These are phyloP conservation scores for Rhizopus delemar DNA, from an alignment of 371 early-diverging fungal species.

Conservation along the genomic window DNA sequence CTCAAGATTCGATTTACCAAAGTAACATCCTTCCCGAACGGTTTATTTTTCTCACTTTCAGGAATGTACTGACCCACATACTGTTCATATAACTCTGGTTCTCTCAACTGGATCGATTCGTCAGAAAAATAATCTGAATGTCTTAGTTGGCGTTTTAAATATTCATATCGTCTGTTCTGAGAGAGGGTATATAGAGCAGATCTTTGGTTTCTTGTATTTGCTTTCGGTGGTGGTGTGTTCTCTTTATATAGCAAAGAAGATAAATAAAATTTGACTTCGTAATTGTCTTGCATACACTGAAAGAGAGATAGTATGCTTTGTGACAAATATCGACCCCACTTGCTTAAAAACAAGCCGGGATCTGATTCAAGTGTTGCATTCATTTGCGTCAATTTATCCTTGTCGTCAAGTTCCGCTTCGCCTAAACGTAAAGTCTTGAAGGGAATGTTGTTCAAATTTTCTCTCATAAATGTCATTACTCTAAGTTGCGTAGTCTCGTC, in stretches of 20 bases:
- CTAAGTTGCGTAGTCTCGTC: conserved; percentile 8
- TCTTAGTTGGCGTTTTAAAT: conserved; percentile 36
- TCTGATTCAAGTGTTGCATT: conserved; percentile 27
- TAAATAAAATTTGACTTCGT: conserved; percentile 49
- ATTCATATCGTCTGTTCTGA: conserved; percentile 49
- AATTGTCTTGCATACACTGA: conserved; percentile 26
- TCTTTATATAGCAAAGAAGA: conserved; percentile 24
- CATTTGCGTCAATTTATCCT: conserved; percentile 40
- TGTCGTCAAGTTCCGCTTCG: conserved; percentile 31
- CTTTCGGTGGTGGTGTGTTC: background rate
- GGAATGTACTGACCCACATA: conserved; percentile 51
- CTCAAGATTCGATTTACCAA: conserved; percentile 47
- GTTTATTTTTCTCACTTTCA: conserved; percentile 28
- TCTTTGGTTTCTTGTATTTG: conserved; percentile 11
- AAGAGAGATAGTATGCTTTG: conserved; percentile 33
- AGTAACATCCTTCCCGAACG: conserved; percentile 40
- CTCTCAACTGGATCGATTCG: conserved; percentile 48
- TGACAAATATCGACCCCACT: conserved; percentile 51
- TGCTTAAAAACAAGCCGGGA: conserved; percentile 49
- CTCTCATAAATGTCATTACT: conserved; percentile 17
- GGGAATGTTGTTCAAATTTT: conserved; percentile 33
- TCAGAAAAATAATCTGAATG: conserved; percentile 47
- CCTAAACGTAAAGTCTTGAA: conserved; percentile 45
- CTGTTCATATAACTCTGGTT: conserved; percentile 49
- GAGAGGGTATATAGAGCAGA: conserved; percentile 23